These are phyloP conservation scores for Ambrosiella cleistominuta DNA, from an alignment of 2,329 filamentous ascomycete genomes.

Conservation along the genomic window DNA sequence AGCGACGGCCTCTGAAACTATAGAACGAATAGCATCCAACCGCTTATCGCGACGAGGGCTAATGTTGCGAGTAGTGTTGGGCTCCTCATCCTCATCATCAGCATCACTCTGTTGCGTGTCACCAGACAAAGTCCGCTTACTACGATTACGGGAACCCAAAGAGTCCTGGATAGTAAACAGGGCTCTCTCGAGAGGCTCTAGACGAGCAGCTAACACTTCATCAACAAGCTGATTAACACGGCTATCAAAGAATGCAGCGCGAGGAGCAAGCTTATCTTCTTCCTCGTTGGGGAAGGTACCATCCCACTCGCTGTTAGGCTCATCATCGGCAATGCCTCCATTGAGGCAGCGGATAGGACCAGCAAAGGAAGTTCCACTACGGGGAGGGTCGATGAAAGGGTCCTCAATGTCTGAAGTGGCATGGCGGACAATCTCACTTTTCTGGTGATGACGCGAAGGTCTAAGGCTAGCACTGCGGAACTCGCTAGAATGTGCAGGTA, in stretches of 20 bases:
- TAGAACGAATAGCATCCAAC: conserved; percentile 64
- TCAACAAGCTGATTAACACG: conserved; percentile 79
- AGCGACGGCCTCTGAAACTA: conserved; percentile 56
- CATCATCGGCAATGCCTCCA: conserved; percentile 22
- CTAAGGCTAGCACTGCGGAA: conserved; percentile 55
- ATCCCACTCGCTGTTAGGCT: conserved; percentile 77
- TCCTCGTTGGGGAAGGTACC: conserved; percentile 67
- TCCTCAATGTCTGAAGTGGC: conserved; percentile 35
- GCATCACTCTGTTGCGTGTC: conserved; percentile 70
- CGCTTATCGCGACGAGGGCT: conserved; percentile 64
- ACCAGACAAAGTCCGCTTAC: conserved; percentile 49
- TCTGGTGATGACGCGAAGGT: conserved; percentile 40
- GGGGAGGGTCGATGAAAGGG: conserved; percentile 43
- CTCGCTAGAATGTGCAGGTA: conserved; percentile 19
- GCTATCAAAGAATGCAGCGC: conserved; percentile 76
- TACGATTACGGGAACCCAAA: conserved; percentile 41
- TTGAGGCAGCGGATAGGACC: conserved; percentile 47
- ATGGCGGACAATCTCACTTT: conserved; percentile 25
- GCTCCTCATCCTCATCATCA: conserved; percentile 79
- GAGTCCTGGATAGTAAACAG: conserved; percentile 55
- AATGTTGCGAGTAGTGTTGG: conserved; percentile 44
- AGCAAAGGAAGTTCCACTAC: conserved; percentile 37
- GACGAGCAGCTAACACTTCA: conserved; percentile 53
- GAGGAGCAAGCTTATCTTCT: conserved; percentile 63
- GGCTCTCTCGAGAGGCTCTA: conserved; percentile 68